A percentile compares a stretch with the other conserved stretches of the same genome.
phyloP scores from a whole-genome alignment of 352 stramenopile genomes.

The Globisporangium camurandrum region DNA sequence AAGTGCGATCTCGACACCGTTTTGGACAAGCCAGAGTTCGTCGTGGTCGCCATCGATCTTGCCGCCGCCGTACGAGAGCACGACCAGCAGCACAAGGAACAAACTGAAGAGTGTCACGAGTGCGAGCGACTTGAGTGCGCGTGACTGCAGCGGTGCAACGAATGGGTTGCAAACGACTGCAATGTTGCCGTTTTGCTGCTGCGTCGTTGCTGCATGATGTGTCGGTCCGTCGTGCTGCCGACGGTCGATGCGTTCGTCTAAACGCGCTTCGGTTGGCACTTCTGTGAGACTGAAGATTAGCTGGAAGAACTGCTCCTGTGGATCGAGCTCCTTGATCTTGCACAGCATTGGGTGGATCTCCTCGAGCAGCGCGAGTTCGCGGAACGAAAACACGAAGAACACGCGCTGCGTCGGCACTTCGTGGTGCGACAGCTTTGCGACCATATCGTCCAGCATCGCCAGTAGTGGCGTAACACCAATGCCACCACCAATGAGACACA shows the following conservation, averaged over 20 bases:
- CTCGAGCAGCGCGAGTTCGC: constrained; percentile 26
- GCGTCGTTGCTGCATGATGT: neutral
- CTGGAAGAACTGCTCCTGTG: constrained; percentile 14
- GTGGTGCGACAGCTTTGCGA: constrained; percentile 9
- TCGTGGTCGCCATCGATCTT: constrained; percentile 4
- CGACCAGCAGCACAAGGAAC: neutral
- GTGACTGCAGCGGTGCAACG: constrained; percentile 10
- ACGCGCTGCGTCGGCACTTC: constrained; percentile 13
- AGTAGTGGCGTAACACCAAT: constrained; percentile 22
- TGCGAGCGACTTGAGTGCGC: neutral
- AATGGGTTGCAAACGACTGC: constrained; percentile 2
- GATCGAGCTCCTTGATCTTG: constrained; percentile 20
- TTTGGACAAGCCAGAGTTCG: constrained; percentile 17
- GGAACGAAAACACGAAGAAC: constrained; percentile 33
- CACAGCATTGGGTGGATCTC: constrained; percentile 24
- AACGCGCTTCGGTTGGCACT: constrained; percentile 1
- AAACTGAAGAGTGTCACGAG: neutral
- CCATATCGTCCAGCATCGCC: constrained; percentile 26
- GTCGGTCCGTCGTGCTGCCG: constrained; percentile 4
- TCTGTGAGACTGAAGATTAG: constrained; percentile 20
- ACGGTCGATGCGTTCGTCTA: constrained; percentile 9
- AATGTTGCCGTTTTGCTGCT: neutral
- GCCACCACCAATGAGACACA: constrained; percentile 18
- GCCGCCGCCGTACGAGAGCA: constrained; percentile 19
- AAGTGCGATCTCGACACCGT: constrained; percentile 9